phyloP scores from a whole-genome alignment of 2,329 filamentous ascomycete species.

The Colletotrichum shisoi region DNA sequence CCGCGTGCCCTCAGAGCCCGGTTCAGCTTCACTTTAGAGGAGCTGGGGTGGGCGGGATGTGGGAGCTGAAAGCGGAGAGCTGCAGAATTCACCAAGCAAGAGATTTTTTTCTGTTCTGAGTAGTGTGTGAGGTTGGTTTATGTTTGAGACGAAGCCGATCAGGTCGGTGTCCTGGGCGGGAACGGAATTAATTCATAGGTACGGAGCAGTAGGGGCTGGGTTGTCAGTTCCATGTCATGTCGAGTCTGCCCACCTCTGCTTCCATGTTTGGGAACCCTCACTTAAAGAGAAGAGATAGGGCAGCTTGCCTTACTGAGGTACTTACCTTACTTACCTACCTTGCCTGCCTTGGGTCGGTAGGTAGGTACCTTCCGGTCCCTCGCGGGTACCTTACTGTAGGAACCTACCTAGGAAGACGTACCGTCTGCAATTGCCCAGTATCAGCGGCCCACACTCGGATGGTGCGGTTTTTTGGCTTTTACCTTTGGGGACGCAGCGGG shows the following conservation, averaged over 20 bases:
- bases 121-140: conserved; percentile 36
- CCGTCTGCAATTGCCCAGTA: conserved; percentile 26
- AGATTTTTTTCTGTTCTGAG: background rate
- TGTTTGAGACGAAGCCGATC: conserved; percentile 34
- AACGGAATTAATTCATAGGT: conserved; percentile 35
- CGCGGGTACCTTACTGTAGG: background rate
- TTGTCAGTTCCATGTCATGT: conserved; percentile 29
- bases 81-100: conserved; percentile 3
- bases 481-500: conserved; percentile 33
- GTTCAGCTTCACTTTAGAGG: conserved; percentile 20
- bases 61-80: conserved; percentile 11
- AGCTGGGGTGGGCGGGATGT: conserved; percentile 10
- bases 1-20: conserved; percentile 20
- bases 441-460: conserved; percentile 23
- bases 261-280: conserved; percentile 27
- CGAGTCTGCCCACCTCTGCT: conserved; percentile 14
- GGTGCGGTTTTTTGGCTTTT: conserved; percentile 36
- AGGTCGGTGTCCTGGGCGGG: conserved; percentile 22
- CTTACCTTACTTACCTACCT: too few species aligned
- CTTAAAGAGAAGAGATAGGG: conserved; percentile 31
- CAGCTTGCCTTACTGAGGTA: conserved; percentile 22
- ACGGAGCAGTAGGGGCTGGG: conserved; percentile 33
- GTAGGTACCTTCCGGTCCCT: conserved; percentile 2
- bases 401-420: background rate
- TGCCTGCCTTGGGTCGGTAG: too few species aligned